phyloP scores from a whole-genome alignment of 345 rosid species.

The Syzygium oleosum region DNA sequence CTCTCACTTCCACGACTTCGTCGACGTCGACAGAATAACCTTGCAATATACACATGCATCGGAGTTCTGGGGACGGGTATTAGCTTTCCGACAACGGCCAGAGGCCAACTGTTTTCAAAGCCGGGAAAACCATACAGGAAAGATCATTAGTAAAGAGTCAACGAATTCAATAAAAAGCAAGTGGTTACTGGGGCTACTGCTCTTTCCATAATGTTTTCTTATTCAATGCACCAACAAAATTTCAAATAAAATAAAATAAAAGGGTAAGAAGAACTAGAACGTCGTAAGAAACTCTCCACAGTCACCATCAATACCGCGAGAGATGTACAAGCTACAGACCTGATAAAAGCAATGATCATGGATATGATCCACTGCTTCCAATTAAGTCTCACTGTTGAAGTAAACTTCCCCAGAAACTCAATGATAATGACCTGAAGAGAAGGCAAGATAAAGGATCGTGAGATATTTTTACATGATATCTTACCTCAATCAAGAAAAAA shows the following conservation, averaged over 20 bases:
- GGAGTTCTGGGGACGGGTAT: slow-evolving; percentile 74
- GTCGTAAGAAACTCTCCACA: neutral
- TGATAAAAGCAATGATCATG: slow-evolving; percentile 50
- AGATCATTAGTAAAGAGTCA: neutral
- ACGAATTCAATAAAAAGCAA: neutral
- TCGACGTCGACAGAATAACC: neutral
- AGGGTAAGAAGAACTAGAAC: neutral
- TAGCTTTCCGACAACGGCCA: slow-evolving; percentile 62
- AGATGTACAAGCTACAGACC: slow-evolving; percentile 20
- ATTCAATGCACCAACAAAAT: neutral
- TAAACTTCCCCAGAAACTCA: slow-evolving; percentile 80
- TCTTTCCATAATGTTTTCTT: neutral
- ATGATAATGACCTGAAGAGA: slow-evolving; percentile 52
- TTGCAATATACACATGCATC: slow-evolving; percentile 5
- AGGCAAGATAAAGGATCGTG: neutral
- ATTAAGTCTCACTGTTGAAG: slow-evolving; percentile 63
- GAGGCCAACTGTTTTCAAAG: slow-evolving; percentile 72
- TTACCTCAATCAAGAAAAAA: neutral
- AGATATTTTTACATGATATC: neutral
- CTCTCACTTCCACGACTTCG: slow-evolving; percentile 6
- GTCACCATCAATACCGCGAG: neutral
- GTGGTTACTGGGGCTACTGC: neutral
- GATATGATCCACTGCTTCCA: slow-evolving; percentile 78
- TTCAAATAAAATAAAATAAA: neutral
- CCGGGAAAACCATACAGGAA: neutral